Evolutionary conservation across 2,329 filamentous ascomycete genomes (phyloP).

Genomic region (Lecanicillium sp.): DNA sequence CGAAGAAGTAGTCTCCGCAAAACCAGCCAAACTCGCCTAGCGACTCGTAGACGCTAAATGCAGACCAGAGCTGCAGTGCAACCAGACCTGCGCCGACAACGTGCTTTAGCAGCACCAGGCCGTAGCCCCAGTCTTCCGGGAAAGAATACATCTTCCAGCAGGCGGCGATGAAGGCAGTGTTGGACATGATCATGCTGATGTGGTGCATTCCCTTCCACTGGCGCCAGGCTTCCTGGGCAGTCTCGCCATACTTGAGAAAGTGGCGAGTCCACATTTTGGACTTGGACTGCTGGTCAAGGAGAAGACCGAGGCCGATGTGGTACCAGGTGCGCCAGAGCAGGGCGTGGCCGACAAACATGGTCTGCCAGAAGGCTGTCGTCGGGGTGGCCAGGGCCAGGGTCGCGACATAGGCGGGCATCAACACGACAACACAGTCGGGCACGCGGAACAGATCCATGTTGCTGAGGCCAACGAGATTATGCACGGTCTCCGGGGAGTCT

Average conservation of each 20-base stretch:
- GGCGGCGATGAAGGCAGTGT: constrained; percentile 80
- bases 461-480: constrained; percentile 73
- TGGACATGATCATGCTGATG: constrained; percentile 84
- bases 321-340: constrained; percentile 86
- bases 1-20: constrained; percentile 97
- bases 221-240: constrained; percentile 83
- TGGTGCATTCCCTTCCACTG: constrained; percentile 98
- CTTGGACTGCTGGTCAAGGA: constrained; percentile 80
- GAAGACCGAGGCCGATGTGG: constrained; percentile 75
- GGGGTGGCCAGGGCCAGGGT: constrained; percentile 70
- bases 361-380: constrained; percentile 66
- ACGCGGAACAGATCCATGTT: constrained; percentile 87
- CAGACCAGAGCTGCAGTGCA: constrained; percentile 86
- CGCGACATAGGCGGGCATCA: constrained; percentile 71
- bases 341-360: constrained; percentile 75
- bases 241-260: constrained; percentile 95
- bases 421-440: constrained; percentile 73
- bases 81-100: constrained; percentile 77
- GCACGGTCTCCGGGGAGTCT: constrained; percentile 58
- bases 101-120: constrained; percentile 79
- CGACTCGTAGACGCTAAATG: constrained; percentile 87
- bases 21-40: constrained; percentile 99
- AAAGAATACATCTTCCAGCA: constrained; percentile 94
- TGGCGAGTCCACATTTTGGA: constrained; percentile 94
- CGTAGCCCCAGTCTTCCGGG: constrained; percentile 81